Base-by-base conservation (phyloP, 495 filamentous ascomycete genomes). In the Aspergillus bertholletiae region DNA sequence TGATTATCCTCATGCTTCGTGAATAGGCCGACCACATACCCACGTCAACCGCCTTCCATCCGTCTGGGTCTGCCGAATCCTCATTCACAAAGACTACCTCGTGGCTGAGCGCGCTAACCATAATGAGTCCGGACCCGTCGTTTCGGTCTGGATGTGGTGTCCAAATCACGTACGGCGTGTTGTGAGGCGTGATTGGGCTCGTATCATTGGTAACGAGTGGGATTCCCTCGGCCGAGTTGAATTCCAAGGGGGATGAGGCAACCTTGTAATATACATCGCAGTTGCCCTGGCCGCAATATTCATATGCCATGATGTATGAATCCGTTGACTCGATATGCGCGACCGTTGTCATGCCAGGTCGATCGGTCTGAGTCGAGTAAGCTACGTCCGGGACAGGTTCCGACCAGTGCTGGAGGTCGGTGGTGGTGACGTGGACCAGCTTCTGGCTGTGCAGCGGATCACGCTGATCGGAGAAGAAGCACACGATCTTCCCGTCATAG, bases 121-220 rank as follows among this genome's bases (percentile, higher is more conserved):
- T 50, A 22, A 59, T 54, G 9, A 54, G 15, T 1, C 56, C 49
- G 0, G 55, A 57, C 39, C 55, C 55, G 41, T 57, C 56, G 8
- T 28, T 22, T 11, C 46, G 32, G 15, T 46, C 51, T 5, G 43
- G 43, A 40, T 47, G 43, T 20, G 52, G 43, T 0, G 52, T 48
- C 44, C 52, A 54, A 21, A 54, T 48, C 17, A 48, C 44, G 28
- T 54, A 54, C 2, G 52, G 52, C 8, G 28, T 24, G 11, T 11
- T 23, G 13, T 32, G 30, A 7, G 24, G 22, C 3, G 44, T 18
- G 1, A 45, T 23, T 5, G 20, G 6, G 22, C 21, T n/a, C 12
- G 43, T 40, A 40, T 46, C 52, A 13, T 54, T 54, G 18, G 52
- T n/a, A 9, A 37, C n/a, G 1, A 54, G 44, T n/a, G 22, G 8